Conservation (phyloP, 495 filamentous ascomycete genomes). For the Hypomontagnella monticulosa region DNA sequence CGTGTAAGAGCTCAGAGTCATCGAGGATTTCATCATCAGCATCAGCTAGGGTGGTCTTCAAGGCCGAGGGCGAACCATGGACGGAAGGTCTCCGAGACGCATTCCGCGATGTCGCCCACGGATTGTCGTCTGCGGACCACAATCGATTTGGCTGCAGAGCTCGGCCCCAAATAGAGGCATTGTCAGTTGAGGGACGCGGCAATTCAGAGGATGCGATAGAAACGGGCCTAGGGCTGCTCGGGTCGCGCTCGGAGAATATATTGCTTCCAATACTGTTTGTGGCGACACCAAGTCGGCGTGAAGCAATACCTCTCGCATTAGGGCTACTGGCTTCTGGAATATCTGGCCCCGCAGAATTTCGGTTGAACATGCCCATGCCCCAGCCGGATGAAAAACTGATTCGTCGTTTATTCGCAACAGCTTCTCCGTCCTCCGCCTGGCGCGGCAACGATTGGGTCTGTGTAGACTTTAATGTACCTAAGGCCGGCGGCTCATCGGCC, state of each 20-base stretch:
- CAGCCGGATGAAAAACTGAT: conserved; percentile 60
- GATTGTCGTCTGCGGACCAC: conserved; percentile 54
- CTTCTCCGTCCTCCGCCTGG: conserved; percentile 59
- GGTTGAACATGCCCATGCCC: conserved; percentile 68
- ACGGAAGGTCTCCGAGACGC: conserved; percentile 58
- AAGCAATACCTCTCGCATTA: conserved; percentile 50
- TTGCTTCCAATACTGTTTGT: conserved; percentile 72
- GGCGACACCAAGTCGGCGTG: conserved; percentile 69
- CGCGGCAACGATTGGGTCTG: conserved; percentile 86
- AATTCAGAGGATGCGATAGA: conserved; percentile 84
- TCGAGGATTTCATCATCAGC: conserved; percentile 62
- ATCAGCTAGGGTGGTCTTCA: conserved; percentile 61
- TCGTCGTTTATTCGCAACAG: conserved; percentile 53
- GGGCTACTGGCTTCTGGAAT: conserved; percentile 46
- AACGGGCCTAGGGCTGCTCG: conserved; percentile 76
- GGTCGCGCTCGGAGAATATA: conserved; percentile 72
- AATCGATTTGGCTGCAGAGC: conserved; percentile 50
- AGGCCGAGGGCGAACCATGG: conserved; percentile 58
- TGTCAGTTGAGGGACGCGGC: conserved; percentile 83
- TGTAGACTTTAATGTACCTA: conserved; percentile 77
- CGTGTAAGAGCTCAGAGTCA: conserved; percentile 52
- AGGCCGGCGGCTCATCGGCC: conserved; percentile 70
- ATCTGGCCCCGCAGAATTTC: conserved; percentile 59
- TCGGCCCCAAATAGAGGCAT: conserved; percentile 62
- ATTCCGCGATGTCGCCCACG: conserved; percentile 55